Evolutionary conservation across 257 asterid species (phyloP).

Genomic region (Prunella vulgaris): DNA sequence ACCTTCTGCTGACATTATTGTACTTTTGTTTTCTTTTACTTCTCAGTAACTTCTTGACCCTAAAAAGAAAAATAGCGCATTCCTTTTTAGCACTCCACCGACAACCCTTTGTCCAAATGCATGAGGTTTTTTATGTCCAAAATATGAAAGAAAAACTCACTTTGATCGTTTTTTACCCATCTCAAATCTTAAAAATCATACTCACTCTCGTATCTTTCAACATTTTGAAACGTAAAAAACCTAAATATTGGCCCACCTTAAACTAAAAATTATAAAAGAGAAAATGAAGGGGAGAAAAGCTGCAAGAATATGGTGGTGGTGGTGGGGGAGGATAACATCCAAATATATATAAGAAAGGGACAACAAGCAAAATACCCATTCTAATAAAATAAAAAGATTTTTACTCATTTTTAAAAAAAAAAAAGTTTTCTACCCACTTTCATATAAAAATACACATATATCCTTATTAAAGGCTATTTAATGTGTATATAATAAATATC

Average conservation of each 20-base stretch:
- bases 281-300: background rate
- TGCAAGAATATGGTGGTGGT: background rate
- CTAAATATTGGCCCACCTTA: background rate
- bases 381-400: too few relatives aligned
- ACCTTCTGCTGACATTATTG: slow-evolving; percentile 24
- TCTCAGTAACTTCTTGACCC: background rate
- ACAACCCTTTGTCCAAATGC: background rate
- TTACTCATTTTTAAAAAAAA: too few relatives aligned
- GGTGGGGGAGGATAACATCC: too few relatives aligned
- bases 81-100: background rate
- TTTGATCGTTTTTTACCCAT: background rate
- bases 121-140: too few relatives aligned
- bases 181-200: background rate
- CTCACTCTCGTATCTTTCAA: too few relatives aligned
- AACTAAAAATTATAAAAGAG: background rate
- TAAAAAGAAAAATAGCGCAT: background rate
- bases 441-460: too few relatives aligned
- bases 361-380: too few relatives aligned
- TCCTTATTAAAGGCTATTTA: too few relatives aligned
- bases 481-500: too few relatives aligned
- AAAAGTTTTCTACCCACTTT: too few relatives aligned
- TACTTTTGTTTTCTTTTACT: background rate
- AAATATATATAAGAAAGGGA: too few relatives aligned
- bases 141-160: too few relatives aligned
- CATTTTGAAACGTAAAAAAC: background rate